phyloP scores from a whole-genome alignment of 305 asterid genomes.

The Solanum hybrid region DNA sequence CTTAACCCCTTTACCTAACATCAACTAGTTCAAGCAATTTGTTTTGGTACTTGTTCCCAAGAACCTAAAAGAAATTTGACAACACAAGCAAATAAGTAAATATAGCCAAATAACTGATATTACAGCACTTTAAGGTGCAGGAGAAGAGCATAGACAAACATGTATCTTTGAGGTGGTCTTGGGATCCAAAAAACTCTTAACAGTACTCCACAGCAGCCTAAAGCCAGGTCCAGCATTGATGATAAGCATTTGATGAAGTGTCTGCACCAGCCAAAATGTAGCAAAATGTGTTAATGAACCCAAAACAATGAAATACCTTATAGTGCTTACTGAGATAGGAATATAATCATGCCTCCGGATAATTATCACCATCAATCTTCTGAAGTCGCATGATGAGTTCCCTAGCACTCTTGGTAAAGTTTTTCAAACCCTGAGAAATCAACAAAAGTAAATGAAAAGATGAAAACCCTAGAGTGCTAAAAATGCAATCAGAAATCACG shows the following conservation, averaged over 20 bases:
- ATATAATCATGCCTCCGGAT: slow-evolving; percentile 52
- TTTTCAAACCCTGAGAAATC: slow-evolving; percentile 48
- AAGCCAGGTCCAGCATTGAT: slow-evolving; percentile 78
- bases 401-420: slow-evolving; percentile 59
- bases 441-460: slow-evolving; percentile 5
- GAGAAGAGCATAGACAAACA: slow-evolving; percentile 29
- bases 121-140: background rate
- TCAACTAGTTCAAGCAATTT: slow-evolving; percentile 72
- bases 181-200: slow-evolving; percentile 62
- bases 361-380: slow-evolving; percentile 74
- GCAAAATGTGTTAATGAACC: slow-evolving; percentile 10
- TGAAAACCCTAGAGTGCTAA: background rate
- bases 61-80: slow-evolving; percentile 37
- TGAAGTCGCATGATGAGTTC: slow-evolving; percentile 65
- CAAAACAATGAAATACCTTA: slow-evolving; percentile 2
- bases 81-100: background rate
- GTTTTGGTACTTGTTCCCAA: slow-evolving; percentile 74
- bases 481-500: background rate
- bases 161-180: slow-evolving; percentile 64
- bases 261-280: slow-evolving; percentile 31
- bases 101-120: background rate
- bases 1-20: slow-evolving; percentile 42
- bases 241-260: slow-evolving; percentile 76
- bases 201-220: slow-evolving; percentile 55
- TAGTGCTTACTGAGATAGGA: slow-evolving; percentile 10